A percentile compares a stretch with the other conserved stretches of the same genome.
These are phyloP conservation scores for Sideroxylon spinosum DNA, from an alignment of 179 eudicot species.

Conservation along the genomic window DNA sequence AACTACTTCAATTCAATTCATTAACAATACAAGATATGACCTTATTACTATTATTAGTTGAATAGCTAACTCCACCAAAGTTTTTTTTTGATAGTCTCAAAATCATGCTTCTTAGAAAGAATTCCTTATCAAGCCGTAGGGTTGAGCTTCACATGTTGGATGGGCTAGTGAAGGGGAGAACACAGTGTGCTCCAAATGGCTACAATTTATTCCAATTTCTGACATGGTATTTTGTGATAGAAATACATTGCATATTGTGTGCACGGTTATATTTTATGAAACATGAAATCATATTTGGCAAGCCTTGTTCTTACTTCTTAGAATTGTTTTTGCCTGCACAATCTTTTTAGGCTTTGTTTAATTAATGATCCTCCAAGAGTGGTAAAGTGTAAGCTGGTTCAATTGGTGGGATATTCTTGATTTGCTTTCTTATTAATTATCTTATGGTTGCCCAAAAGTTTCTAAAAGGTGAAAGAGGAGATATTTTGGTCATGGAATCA, in stretches of 20 bases:
- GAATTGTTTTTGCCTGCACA: neutral
- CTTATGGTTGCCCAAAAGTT: neutral
- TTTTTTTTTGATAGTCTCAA: conserved; percentile 10
- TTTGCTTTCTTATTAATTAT: neutral
- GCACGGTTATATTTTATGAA: neutral
- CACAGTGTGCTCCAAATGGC: conserved; percentile 99
- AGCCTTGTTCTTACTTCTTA: neutral
- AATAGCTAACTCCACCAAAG: neutral
- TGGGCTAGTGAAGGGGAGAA: conserved; percentile 93
- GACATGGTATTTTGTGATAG: conserved; percentile 61
- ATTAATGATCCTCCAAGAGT: neutral
- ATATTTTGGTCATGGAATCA: no score
- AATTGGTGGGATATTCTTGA: neutral
- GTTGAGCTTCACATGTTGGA: conserved; percentile 87
- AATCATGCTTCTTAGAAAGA: neutral
- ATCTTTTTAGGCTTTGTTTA: neutral
- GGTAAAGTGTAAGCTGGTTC: neutral
- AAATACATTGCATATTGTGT: neutral
- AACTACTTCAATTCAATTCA: no score
- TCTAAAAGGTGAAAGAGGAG: neutral
- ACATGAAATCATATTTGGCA: neutral
- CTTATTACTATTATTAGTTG: neutral
- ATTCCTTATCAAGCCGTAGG: conserved; percentile 38
- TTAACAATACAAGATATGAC: no score
- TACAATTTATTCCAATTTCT: conserved; percentile 95